phyloP scores from a whole-genome alignment of 768 basidiomycete species.

The Agaricus bisporus region DNA sequence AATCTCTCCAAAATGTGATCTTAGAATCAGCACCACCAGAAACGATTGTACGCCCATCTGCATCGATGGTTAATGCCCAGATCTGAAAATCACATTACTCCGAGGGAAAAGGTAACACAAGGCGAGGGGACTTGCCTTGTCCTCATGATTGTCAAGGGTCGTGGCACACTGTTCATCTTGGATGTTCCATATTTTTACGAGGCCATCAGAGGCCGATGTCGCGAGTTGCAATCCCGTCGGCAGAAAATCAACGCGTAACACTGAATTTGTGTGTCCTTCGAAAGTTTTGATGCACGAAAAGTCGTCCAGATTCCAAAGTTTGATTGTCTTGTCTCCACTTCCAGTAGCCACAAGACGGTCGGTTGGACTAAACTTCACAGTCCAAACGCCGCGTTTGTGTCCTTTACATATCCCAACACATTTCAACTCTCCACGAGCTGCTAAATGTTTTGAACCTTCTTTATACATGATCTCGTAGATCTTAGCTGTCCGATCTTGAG shows the following conservation, averaged over 20 bases:
- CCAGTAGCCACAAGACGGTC: conserved; percentile 88
- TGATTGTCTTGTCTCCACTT: conserved; percentile 92
- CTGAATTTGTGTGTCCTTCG: conserved; percentile 97
- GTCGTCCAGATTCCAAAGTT: conserved; percentile 91
- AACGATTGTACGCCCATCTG: conserved; percentile 78
- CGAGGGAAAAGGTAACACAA: background rate
- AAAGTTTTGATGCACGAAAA: conserved; percentile 94
- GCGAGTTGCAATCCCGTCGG: conserved; percentile 80
- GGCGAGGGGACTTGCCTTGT: conserved; percentile 61
- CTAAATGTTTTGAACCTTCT: conserved; percentile 26
- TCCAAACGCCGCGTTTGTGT: conserved; percentile 96
- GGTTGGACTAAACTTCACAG: conserved; percentile 77
- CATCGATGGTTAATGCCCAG: conserved; percentile 88
- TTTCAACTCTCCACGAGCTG: conserved; percentile 63
- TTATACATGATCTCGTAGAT: conserved; percentile 72
- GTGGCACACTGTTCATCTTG: conserved; percentile 79
- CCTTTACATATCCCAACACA: conserved; percentile 87
- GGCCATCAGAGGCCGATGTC: conserved; percentile 87
- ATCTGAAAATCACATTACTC: conserved; percentile 45
- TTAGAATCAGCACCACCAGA: conserved; percentile 96
- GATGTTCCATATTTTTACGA: conserved; percentile 95
- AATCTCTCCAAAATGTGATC: conserved; percentile 95
- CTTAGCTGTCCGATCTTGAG: conserved; percentile 93
- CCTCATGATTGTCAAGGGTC: conserved; percentile 96
- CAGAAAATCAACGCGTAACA: conserved; percentile 87